Percentiles rank a stretch among this genome's conserved stretches.
These are phyloP conservation scores for Aspergillus phoenicis DNA, from an alignment of 2,329 filamentous ascomycete species.

Conservation along the genomic window DNA sequence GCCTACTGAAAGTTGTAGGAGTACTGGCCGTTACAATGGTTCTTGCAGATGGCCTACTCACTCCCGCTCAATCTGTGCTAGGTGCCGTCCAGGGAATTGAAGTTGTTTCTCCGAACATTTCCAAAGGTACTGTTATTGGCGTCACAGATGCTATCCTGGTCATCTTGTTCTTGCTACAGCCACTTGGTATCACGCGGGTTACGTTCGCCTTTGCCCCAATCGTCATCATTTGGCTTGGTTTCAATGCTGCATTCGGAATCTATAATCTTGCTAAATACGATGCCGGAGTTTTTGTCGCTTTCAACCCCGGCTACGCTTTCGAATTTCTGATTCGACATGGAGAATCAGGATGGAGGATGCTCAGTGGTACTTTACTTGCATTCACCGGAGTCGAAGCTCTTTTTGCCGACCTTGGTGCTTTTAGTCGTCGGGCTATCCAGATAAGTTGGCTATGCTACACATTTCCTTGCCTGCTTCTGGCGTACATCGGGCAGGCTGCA, in stretches of 20 bases:
- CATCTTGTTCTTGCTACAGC: conserved; percentile 57
- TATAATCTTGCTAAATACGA: conserved; percentile 55
- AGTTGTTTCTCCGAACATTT: conserved; percentile 52
- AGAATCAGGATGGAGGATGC: conserved; percentile 54
- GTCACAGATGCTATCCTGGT: conserved; percentile 57
- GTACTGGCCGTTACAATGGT: conserved; percentile 59
- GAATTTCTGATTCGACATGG: conserved; percentile 54
- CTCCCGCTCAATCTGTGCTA: conserved; percentile 60
- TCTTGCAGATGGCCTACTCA: conserved; percentile 59
- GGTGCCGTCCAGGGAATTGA: conserved; percentile 58
- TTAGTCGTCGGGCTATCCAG: conserved; percentile 69
- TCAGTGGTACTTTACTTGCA: conserved; percentile 68
- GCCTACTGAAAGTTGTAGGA: conserved; percentile 54
- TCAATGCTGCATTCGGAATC: conserved; percentile 57
- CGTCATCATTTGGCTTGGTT: conserved; percentile 58
- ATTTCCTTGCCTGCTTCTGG: conserved; percentile 64
- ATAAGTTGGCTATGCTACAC: conserved; percentile 70
- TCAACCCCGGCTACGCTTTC: conserved; percentile 53
- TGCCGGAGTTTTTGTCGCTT: conserved; percentile 54
- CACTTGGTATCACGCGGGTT: conserved; percentile 56
- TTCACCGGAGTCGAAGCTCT: conserved; percentile 80
- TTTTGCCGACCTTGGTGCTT: conserved; percentile 77
- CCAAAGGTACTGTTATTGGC: conserved; percentile 52
- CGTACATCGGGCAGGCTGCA: conserved; percentile 73
- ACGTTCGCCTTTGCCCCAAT: conserved; percentile 56